A percentile compares a stretch with the other conserved stretches of the same genome.
Evolutionary conservation across 306 rosid species (phyloP).

Genomic region (Quercus engelmannii): DNA sequence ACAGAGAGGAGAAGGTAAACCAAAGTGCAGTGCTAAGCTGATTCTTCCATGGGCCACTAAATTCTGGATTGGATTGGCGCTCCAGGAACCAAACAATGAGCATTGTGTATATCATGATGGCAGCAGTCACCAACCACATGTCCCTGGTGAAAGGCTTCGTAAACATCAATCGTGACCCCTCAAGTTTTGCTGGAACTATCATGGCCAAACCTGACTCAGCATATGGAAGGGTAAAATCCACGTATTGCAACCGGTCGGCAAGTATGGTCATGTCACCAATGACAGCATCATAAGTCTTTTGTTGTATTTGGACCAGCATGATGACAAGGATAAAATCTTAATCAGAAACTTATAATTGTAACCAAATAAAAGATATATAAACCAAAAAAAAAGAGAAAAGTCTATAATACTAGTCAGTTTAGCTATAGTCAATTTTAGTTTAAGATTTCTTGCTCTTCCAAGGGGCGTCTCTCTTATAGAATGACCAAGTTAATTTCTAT

Average conservation of each 20-base stretch:
- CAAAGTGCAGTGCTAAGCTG: slow-evolving; percentile 58
- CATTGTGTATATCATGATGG: slow-evolving; percentile 54
- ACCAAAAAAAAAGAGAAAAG: no score
- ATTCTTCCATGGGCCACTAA: slow-evolving; percentile 45
- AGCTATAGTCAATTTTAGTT: background rate
- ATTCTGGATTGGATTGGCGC: slow-evolving; percentile 44
- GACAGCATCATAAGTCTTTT: slow-evolving; percentile 54
- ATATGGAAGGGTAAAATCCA: slow-evolving; percentile 67
- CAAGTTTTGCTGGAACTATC: slow-evolving; percentile 37
- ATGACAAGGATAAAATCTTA: background rate
- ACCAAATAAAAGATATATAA: background rate
- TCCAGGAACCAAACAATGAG: slow-evolving; percentile 56
- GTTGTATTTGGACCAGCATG: slow-evolving; percentile 20
- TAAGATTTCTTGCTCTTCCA: background rate
- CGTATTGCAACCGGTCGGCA: slow-evolving; percentile 37
- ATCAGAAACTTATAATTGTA: slow-evolving; percentile 6
- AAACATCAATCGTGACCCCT: slow-evolving; percentile 51
- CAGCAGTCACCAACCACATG: slow-evolving; percentile 48
- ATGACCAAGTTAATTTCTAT: background rate
- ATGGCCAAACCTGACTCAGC: slow-evolving; percentile 57
- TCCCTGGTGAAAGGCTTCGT: slow-evolving; percentile 64
- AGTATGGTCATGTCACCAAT: slow-evolving; percentile 64
- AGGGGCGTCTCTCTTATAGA: background rate
- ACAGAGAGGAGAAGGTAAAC: slow-evolving; percentile 69
- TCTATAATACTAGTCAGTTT: background rate